Evolutionary conservation across 441 rosid species (phyloP), one percentile per base, ranked within the genome.

Genomic region (Mallotus repandus): DNA sequence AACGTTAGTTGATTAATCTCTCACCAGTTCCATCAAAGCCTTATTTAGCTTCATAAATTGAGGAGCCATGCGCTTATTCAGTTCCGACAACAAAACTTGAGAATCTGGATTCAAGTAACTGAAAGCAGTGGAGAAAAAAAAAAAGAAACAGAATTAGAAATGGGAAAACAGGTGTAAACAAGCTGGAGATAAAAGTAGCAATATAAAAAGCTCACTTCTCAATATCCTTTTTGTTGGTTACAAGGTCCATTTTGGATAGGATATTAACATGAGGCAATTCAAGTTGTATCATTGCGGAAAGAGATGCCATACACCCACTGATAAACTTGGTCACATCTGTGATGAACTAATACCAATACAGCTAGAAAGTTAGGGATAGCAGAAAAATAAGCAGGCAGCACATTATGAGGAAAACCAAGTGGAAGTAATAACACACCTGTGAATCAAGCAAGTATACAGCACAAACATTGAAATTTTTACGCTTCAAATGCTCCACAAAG

Each of bases 241-340:
- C 88, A 21, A 90, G 95, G 78, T 95, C 98, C 95, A 95, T 95
- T 82, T 95, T 90, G 43, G 98, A 85, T 82, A 91, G 92, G 75
- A 93, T 85, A 79, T 95, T 95, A 72, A 93, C 82, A 77, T 90
- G 98, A 9, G 98, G 99, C 79, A 93, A 70, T 74, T 95, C 98
- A 74, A 93, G 97, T 81, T 95, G 95, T 73, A 93, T 66, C 97
- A 95, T 95, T 59, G 98, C 98, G 72, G 98, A 89, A 70, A 93
- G 98, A 68, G 99, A 95, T 54, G 95, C 91, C 97, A 91, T 89
- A 80, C 99, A 95, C 56, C 98, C 99, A 75, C 98, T 93, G 56
- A 93, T 88, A 76, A 90, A 95, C 84, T 95, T 95, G 43, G 97
- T 89, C 66, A 90, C 96, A 81, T 95, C 97, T 9, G 91, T 88